A percentile compares a stretch with the other conserved stretches of the same genome.
These are phyloP conservation scores for Kockovaella imperatae DNA, from an alignment of 768 basidiomycete species.

Conservation along the genomic window DNA sequence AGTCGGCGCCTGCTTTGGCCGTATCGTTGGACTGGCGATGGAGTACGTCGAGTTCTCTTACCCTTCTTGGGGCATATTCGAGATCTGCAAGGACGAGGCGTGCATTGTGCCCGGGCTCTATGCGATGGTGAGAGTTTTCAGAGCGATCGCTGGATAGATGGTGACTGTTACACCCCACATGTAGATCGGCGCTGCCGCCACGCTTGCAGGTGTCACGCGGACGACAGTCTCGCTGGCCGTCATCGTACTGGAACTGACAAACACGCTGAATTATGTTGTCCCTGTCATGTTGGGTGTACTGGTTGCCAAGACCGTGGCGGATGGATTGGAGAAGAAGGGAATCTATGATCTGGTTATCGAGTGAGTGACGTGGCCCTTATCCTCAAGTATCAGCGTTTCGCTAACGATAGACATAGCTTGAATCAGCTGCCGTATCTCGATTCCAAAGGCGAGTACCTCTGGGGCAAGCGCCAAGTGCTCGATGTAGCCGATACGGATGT, in stretches of 20 bases:
- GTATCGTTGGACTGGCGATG: slow-evolving; percentile 72
- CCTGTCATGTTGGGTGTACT: slow-evolving; percentile 51
- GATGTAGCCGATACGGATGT: slow-evolving; percentile 66
- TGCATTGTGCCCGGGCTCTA: slow-evolving; percentile 87
- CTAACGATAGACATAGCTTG: slow-evolving; percentile 48
- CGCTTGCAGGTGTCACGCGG: slow-evolving; percentile 91
- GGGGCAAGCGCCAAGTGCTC: slow-evolving; percentile 65
- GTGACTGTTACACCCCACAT: no score
- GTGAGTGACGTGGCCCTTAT: slow-evolving; percentile 47
- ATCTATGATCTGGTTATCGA: slow-evolving; percentile 97
- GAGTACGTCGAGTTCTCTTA: slow-evolving; percentile 64
- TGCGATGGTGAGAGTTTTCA: slow-evolving; percentile 60
- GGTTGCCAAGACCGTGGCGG: slow-evolving; percentile 82
- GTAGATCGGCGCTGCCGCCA: slow-evolving; percentile 71
- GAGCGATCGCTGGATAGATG: not conserved
- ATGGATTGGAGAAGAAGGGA: slow-evolving; percentile 80
- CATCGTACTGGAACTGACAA: slow-evolving; percentile 91
- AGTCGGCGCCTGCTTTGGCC: slow-evolving; percentile 87
- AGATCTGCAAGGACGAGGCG: slow-evolving; percentile 56
- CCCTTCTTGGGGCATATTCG: slow-evolving; percentile 59
- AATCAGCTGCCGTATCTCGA: slow-evolving; percentile 88
- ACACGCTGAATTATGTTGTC: slow-evolving; percentile 78
- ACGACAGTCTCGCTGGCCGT: slow-evolving; percentile 82
- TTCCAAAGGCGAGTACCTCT: slow-evolving; percentile 78
- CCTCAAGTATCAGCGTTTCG: not conserved